Conservation (phyloP, 768 basidiomycete genomes). For the Trametes sanguinea region DNA sequence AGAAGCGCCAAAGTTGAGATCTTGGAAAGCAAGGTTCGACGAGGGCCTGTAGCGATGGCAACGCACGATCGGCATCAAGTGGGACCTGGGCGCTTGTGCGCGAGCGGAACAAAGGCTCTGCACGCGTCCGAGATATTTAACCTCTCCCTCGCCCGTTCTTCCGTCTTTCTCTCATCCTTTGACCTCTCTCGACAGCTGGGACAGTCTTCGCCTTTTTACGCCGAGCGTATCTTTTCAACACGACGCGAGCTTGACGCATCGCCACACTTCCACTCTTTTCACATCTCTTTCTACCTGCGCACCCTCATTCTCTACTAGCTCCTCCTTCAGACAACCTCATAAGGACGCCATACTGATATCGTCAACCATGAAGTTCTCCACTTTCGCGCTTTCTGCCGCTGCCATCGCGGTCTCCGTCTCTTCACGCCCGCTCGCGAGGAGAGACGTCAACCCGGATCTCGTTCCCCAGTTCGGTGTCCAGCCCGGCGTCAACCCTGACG, state of each 20-base stretch:
- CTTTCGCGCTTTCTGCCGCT: conserved; percentile 33
- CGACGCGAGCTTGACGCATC: conserved; percentile 24
- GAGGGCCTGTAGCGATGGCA: too few species aligned
- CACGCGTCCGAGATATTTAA: too few species aligned
- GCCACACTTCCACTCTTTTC: conserved; percentile 1
- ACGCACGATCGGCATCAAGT: too few species aligned
- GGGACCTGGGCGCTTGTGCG: too few species aligned
- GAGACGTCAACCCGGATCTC: conserved; percentile 47
- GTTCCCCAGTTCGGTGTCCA: conserved; percentile 37
- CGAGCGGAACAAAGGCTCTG: too few species aligned
- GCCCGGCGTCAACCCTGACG: conserved; percentile 35
- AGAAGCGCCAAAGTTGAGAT: too few species aligned
- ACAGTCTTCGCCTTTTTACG: conserved; percentile 18
- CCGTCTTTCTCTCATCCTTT: background rate
- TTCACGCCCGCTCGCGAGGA: conserved; percentile 43
- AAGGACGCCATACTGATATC: background rate
- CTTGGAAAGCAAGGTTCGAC: too few species aligned
- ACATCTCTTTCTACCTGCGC: background rate
- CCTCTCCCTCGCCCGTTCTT: background rate
- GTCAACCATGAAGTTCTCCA: conserved; percentile 41
- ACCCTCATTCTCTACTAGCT: conserved; percentile 12
- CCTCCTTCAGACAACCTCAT: background rate
- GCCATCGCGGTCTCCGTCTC: conserved; percentile 40
- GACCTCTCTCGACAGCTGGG: conserved; percentile 17
- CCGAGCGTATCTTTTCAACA: conserved; percentile 21